phyloP scores from a whole-genome alignment of 306 rosid species.

The Malus sylvestris region DNA sequence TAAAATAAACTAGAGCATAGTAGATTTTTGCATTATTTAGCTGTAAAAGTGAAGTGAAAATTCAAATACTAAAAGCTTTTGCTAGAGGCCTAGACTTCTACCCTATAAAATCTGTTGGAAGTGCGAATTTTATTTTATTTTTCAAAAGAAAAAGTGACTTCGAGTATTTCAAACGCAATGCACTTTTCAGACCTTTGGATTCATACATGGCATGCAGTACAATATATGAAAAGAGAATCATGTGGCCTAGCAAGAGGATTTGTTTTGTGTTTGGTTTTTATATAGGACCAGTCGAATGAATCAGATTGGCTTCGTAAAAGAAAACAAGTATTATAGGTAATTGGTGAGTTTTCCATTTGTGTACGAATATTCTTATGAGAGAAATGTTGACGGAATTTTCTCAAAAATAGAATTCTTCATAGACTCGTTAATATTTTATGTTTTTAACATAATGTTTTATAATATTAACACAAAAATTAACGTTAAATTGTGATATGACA shows the following conservation, averaged over 20 bases:
- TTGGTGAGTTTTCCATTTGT: constrained; percentile 5
- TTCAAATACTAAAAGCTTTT: constrained; percentile 29
- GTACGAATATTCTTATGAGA: not conserved
- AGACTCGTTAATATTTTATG: too few relatives aligned
- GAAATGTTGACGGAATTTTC: too few relatives aligned
- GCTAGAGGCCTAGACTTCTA: not conserved
- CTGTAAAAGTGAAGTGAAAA: not conserved
- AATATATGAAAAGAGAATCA: not conserved
- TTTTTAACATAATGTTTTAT: accelerated
- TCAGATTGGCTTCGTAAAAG: not conserved
- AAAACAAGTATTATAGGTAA: not conserved
- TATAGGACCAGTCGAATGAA: not conserved
- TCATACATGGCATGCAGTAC: not conserved
- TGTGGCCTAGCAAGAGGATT: constrained; percentile 2
- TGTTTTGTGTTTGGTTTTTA: not conserved
- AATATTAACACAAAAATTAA: accelerated
- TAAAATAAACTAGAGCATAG: too few relatives aligned
- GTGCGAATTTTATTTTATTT: not conserved
- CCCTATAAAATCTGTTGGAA: not conserved
- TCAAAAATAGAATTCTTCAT: accelerated
- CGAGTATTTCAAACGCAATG: constrained; percentile 44
- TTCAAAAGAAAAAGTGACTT: constrained; percentile 59
- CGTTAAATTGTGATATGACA: too few relatives aligned
- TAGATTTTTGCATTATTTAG: not conserved
- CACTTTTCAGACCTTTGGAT: constrained; percentile 12